phyloP scores from a whole-genome alignment of 164 flowering plant species.

The Vitis labrusca region DNA sequence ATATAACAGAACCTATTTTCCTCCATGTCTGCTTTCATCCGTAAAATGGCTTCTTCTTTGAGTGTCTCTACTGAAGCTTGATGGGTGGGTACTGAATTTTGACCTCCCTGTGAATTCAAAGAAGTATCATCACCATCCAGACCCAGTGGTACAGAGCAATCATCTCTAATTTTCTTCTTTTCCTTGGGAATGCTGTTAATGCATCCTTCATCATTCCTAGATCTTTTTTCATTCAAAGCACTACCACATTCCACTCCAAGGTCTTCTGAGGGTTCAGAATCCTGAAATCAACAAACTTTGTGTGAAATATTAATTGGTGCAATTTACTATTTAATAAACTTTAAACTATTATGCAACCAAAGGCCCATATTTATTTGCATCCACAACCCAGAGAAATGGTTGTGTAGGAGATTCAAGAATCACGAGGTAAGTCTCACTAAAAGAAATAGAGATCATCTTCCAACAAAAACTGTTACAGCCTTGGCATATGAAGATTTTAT shows the following conservation, averaged over 20 bases:
- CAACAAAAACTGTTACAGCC: too few species aligned
- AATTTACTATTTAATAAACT: too few species aligned
- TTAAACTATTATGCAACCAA: too few species aligned
- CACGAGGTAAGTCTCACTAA: too few species aligned
- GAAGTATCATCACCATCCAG: slow-evolving; percentile 9
- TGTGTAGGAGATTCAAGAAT: too few species aligned
- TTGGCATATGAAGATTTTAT: too few species aligned
- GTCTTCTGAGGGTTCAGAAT: slow-evolving; percentile 19
- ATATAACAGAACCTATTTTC: slow-evolving; percentile 64
- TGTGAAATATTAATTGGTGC: too few species aligned
- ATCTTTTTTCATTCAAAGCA: slow-evolving; percentile 24
- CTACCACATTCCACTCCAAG: slow-evolving; percentile 2
- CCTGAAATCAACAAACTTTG: slow-evolving; percentile 13
- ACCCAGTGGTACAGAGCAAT: not conserved
- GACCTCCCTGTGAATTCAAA: slow-evolving; percentile 4
- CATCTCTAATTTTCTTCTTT: slow-evolving; percentile 13
- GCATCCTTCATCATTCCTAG: slow-evolving; percentile 13
- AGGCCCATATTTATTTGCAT: too few species aligned
- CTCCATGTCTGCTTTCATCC: slow-evolving; percentile 71
- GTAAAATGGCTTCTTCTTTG: slow-evolving; percentile 42
- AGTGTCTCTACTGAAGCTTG: slow-evolving; percentile 7
- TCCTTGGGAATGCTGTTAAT: not conserved
- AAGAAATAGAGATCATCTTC: too few species aligned
- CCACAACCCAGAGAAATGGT: too few species aligned
- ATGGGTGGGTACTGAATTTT: slow-evolving; percentile 8